Evolutionary conservation across 2,329 filamentous ascomycete genomes (phyloP).

Genomic region (Lachnellula arida): DNA sequence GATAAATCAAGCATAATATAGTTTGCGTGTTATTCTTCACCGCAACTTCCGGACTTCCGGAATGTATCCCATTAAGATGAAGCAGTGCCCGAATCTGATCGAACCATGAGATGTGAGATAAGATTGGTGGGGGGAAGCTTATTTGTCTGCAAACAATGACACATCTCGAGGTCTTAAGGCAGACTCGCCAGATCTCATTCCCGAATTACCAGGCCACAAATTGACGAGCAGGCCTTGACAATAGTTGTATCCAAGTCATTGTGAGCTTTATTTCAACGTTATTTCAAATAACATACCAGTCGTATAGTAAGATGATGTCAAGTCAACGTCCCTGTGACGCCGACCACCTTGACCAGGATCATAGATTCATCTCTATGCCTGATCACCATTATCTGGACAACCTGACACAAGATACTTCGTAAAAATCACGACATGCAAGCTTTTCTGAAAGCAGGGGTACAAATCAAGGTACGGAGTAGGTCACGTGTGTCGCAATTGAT

Average conservation of each 20-base stretch:
- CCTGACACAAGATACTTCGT: not conserved
- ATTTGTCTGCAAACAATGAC: not conserved
- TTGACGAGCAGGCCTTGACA: not conserved
- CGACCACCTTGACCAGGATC: not conserved
- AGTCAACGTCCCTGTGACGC: not conserved
- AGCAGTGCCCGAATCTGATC: not conserved
- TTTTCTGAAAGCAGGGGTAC: not conserved
- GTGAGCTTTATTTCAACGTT: too few species aligned
- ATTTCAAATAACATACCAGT: not conserved
- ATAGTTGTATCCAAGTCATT: not conserved
- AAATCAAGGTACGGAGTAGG: not conserved
- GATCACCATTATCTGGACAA: not conserved
- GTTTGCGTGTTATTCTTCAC: not conserved
- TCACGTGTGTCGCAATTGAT: conserved; percentile 5
- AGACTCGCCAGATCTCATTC: not conserved
- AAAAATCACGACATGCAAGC: not conserved
- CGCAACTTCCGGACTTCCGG: not conserved
- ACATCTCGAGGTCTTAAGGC: not conserved
- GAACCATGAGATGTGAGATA: not conserved
- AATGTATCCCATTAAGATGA: not conserved
- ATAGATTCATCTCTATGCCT: not conserved
- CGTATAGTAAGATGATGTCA: not conserved
- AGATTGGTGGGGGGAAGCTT: not conserved
- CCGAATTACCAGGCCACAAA: not conserved
- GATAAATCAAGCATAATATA: not conserved